A percentile compares a stretch with the other conserved stretches of the same genome.
Conservation (phyloP, 495 filamentous ascomycete genomes). For the Echria macrotheca region DNA sequence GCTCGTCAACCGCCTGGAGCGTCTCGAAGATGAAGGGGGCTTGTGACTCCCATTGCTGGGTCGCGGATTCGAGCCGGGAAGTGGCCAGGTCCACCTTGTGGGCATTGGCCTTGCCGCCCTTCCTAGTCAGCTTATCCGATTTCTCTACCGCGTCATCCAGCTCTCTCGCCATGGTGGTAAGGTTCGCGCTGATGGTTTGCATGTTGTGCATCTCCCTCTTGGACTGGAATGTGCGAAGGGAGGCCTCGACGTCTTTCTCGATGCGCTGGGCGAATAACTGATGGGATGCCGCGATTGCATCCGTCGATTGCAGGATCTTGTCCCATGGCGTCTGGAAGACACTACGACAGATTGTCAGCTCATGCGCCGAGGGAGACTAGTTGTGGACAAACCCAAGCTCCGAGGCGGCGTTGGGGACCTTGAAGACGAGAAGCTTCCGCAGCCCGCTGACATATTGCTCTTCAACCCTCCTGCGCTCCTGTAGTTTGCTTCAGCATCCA, state of each 20-base stretch:
- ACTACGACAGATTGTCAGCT: conserved; percentile 40
- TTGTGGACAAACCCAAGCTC: conserved; percentile 70
- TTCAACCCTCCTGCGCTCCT: conserved; percentile 93
- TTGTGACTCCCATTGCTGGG: conserved; percentile 87
- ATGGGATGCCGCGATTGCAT: conserved; percentile 78
- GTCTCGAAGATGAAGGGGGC: conserved; percentile 94
- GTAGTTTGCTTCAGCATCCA: conserved; percentile 23
- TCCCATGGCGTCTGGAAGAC: conserved; percentile 91
- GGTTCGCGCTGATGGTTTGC: conserved; percentile 73
- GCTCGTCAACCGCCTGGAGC: conserved; percentile 87
- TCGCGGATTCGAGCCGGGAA: conserved; percentile 67
- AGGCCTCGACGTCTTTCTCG: conserved; percentile 84
- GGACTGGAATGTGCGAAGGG: conserved; percentile 68
- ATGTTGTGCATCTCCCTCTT: conserved; percentile 77
- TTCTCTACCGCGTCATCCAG: conserved; percentile 81
- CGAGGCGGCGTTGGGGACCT: conserved; percentile 62
- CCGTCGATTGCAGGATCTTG: conserved; percentile 75
- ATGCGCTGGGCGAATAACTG: conserved; percentile 75
- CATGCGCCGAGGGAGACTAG: conserved; percentile 11
- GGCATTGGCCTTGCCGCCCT: conserved; percentile 71
- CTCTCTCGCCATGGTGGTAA: conserved; percentile 74
- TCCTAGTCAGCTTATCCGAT: conserved; percentile 76
- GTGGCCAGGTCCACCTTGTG: conserved; percentile 75
- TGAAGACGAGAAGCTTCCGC: conserved; percentile 70
- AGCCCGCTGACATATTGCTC: conserved; percentile 83